Evolutionary conservation across 202 grass and related monocot genomes (phyloP).

Genomic region (Alloteropsis angusta): DNA sequence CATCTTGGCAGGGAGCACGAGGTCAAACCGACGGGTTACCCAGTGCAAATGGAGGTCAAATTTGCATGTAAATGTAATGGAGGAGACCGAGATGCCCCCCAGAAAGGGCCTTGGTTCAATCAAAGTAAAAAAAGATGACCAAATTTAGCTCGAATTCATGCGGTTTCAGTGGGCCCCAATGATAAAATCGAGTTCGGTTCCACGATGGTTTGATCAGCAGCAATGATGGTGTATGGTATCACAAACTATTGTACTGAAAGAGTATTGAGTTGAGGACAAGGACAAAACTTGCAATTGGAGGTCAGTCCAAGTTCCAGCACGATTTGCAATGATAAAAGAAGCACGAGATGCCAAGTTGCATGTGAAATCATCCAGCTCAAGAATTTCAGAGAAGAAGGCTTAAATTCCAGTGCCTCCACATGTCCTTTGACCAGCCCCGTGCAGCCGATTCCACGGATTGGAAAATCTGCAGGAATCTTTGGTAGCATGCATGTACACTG

Average conservation of each 20-base stretch:
- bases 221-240: background rate
- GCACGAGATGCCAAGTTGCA: slow-evolving; percentile 7
- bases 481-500: background rate
- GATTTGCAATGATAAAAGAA: background rate
- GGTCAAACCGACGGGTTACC: slow-evolving; percentile 3
- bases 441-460: slow-evolving; percentile 7
- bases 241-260: background rate
- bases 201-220: background rate
- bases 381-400: background rate
- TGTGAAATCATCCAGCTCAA: slow-evolving; percentile 22
- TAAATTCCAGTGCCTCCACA: slow-evolving; percentile 14
- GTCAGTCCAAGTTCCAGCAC: background rate
- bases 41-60: background rate
- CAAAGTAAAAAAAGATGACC: background rate
- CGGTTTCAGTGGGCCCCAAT: background rate
- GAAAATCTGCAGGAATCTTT: slow-evolving; percentile 24
- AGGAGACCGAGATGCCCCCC: background rate
- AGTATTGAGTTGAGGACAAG: background rate
- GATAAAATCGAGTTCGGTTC: background rate
- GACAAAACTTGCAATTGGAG: slow-evolving; percentile 1
- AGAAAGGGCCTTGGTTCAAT: background rate
- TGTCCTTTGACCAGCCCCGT: slow-evolving; percentile 25
- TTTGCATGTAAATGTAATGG: background rate
- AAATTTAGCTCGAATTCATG: background rate
- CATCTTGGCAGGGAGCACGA: background rate